phyloP scores from a whole-genome alignment of 78 protist species.

The Chrysochromulina tobinii region DNA sequence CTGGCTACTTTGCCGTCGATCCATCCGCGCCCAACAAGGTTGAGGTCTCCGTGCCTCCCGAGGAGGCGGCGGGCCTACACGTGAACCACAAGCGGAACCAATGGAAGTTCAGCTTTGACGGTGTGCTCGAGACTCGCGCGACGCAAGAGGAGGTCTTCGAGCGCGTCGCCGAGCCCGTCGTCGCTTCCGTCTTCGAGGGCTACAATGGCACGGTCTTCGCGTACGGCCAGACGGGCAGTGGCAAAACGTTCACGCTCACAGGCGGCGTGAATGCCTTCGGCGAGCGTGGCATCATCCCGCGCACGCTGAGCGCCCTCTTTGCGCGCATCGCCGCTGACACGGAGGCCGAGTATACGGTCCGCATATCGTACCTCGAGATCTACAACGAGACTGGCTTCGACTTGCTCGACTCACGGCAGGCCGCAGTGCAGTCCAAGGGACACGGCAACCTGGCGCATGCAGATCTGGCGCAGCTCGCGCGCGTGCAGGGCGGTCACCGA shows the following conservation, averaged over 20 bases:
- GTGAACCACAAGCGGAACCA: constrained; percentile 38
- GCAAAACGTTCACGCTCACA: constrained; percentile 68
- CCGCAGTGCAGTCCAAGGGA: background rate
- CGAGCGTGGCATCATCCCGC: constrained; percentile 75
- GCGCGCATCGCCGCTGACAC: background rate
- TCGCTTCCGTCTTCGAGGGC: constrained; percentile 24
- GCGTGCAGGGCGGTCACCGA: constrained; percentile 16
- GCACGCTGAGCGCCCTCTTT: constrained; percentile 43
- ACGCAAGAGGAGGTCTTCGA: constrained; percentile 61
- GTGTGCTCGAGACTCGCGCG: constrained; percentile 27
- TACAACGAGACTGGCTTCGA: constrained; percentile 72
- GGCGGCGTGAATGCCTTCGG: constrained; percentile 60
- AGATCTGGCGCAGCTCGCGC: background rate
- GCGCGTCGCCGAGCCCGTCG: constrained; percentile 9
- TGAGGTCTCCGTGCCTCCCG: background rate
- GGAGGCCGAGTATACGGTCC: background rate
- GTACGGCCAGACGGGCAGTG: constrained; percentile 76
- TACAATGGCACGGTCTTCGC: constrained; percentile 45
- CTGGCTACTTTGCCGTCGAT: no score
- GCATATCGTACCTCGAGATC: constrained; percentile 69
- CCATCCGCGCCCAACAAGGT: background rate
- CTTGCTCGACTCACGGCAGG: constrained; percentile 43
- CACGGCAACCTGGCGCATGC: background rate
- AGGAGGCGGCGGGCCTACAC: background rate
- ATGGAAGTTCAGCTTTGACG: constrained; percentile 40